phyloP scores from a whole-genome alignment of 1,139 yeast species.

The Kurtzmaniella quercitrusa region DNA sequence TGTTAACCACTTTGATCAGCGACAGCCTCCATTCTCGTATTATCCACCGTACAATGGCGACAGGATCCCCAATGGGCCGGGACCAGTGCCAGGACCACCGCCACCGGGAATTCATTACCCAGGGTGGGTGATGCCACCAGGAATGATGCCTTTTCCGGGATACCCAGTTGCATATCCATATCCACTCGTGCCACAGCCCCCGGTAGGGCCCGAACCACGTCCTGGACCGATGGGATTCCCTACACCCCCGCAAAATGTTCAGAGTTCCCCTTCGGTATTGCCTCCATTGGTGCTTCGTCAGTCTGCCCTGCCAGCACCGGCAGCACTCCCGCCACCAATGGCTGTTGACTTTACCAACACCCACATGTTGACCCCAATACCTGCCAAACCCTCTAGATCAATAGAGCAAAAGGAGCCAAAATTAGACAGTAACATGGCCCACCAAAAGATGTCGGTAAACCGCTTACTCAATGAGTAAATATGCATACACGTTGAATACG shows the following conservation, averaged over 20 bases:
- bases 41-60: conserved; percentile 37
- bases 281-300: not conserved
- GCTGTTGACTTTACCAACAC: conserved; percentile 12
- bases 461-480: conserved; percentile 5
- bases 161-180: conserved; percentile 2
- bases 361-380: conserved; percentile 2
- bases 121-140: conserved; percentile 8
- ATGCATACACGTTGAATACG: not conserved
- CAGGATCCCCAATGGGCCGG: conserved; percentile 44
- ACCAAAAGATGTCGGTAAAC: conserved; percentile 6
- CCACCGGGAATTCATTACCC: conserved; percentile 17
- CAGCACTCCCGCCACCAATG: conserved; percentile 8
- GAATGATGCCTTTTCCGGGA: not conserved
- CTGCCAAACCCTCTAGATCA: not conserved
- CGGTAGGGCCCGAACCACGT: not conserved
- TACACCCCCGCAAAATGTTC: conserved; percentile 2
- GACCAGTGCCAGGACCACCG: conserved; percentile 45
- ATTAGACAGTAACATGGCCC: conserved; percentile 2
- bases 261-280: not conserved
- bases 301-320: not conserved
- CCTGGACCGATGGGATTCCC: conserved; percentile 1
- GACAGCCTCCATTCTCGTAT: conserved; percentile 17
- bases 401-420: not conserved
- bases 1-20: conserved; percentile 4
- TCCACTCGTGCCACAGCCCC: not conserved